phyloP scores from a whole-genome alignment of 2,329 filamentous ascomycete species.

The Botrytis squamosa region DNA sequence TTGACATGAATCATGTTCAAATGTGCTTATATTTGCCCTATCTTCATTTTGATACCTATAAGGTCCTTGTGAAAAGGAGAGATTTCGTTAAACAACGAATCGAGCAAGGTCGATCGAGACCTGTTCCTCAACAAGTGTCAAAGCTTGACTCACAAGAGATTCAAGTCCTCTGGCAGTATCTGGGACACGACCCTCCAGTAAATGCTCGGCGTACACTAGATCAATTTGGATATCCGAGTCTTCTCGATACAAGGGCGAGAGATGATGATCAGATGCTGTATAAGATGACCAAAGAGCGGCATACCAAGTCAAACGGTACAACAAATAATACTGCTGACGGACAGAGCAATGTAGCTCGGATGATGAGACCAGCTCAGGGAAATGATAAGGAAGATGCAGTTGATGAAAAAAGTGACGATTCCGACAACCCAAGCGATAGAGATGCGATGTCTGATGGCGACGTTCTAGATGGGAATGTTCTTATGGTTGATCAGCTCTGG shows the following conservation, averaged over 20 bases:
- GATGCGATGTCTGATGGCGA: constrained; percentile 13
- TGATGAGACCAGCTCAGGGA: background rate
- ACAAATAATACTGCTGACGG: background rate
- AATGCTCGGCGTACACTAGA: constrained; percentile 23
- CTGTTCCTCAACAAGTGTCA: constrained; percentile 18
- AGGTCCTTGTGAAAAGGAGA: background rate
- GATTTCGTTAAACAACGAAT: background rate
- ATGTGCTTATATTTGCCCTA: constrained; percentile 8
- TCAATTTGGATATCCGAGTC: constrained; percentile 24
- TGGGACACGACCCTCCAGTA: constrained; percentile 25
- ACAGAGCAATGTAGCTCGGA: background rate
- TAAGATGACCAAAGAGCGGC: background rate
- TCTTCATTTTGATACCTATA: constrained; percentile 2
- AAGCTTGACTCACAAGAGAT: constrained; percentile 22
- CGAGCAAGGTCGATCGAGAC: constrained; percentile 12
- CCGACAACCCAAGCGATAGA: background rate
- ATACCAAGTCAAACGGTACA: background rate
- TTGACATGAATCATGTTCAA: background rate
- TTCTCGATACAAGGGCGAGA: constrained; percentile 21
- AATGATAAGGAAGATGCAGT: background rate
- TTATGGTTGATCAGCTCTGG: constrained; percentile 26
- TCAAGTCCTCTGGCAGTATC: constrained; percentile 23
- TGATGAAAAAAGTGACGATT: background rate
- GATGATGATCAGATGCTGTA: constrained; percentile 18
- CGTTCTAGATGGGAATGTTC: constrained; percentile 23